Conservation (phyloP, 2,329 filamentous ascomycete species). For the Colletotrichum sp. region DNA sequence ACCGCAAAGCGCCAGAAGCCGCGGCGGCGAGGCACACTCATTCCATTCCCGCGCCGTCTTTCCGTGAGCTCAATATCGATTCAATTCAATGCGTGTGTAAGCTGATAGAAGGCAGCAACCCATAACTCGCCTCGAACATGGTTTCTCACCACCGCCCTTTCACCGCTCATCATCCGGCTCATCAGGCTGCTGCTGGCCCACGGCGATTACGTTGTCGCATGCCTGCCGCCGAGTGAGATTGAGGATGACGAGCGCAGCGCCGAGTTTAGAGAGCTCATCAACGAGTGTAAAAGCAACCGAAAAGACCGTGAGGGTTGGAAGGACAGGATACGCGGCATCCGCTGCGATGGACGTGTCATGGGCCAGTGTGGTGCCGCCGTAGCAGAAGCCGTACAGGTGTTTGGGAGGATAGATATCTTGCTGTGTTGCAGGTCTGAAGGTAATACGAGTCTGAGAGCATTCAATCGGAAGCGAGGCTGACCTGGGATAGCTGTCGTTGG, state of each 20-base stretch:
- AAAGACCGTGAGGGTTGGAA: slow-evolving; percentile 80
- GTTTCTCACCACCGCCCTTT: slow-evolving; percentile 88
- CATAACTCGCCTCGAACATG: slow-evolving; percentile 84
- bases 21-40: slow-evolving; percentile 23
- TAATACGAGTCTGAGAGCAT: slow-evolving; percentile 34
- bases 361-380: slow-evolving; percentile 83
- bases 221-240: slow-evolving; percentile 78
- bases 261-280: slow-evolving; percentile 81
- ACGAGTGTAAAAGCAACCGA: slow-evolving; percentile 65
- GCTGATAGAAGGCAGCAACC: slow-evolving; percentile 50
- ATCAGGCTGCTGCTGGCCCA: slow-evolving; percentile 84
- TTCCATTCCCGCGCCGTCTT: slow-evolving; percentile 52
- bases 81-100: slow-evolving; percentile 28
- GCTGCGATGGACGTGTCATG: slow-evolving; percentile 65
- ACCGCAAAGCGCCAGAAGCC: slow-evolving; percentile 19
- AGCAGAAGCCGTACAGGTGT: slow-evolving; percentile 82
- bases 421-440: slow-evolving; percentile 89
- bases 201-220: slow-evolving; percentile 88
- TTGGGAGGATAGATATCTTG: slow-evolving; percentile 87
- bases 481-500: slow-evolving; percentile 74
- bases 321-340: slow-evolving; percentile 72
- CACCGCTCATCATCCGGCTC: slow-evolving; percentile 82
- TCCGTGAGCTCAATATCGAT: slow-evolving; percentile 47
- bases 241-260: slow-evolving; percentile 76
- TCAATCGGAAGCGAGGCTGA: background rate